Base-by-base conservation (phyloP, 805 yeast genomes). In the Isabelozyma gotoi region DNA sequence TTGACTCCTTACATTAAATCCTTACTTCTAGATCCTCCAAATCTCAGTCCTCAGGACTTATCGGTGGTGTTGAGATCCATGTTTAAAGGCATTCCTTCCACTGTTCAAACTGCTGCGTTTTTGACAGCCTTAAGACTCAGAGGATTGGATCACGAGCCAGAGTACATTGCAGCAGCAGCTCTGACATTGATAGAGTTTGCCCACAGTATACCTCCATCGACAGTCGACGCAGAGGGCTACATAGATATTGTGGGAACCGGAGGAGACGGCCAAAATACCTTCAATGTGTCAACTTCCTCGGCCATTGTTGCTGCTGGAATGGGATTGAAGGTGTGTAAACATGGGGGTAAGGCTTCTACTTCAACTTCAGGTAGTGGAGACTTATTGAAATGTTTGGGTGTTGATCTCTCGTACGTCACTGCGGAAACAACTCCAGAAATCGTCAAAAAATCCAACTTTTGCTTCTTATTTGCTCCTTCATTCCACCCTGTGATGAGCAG, bases 221-320 rank as follows among this genome's bases (percentile, higher is more conserved):
- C 57, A 1, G 76, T 78, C 11, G 78, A 76, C 33, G 54, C 67
- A 1, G 64, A 62, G 1, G 85, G 85, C 0, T 85, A 77, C 52
- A 74, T 85, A 5, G 99, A 94, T 62, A 88, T 94, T 21, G 99
- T 94, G 5, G 99, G 99, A 1, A 94, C 99, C 0, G 99, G 99
- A 19, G 99, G 99, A 12, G 99, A 94, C 60, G 97, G 97, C 2
- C 96, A 94, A 59, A 85, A 94, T 60, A 94, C 99, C 0, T 94
- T 94, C 70, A 94, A 94, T 55, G 99, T 94, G 2, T 85, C 96
- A 12, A 94, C 99, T 0, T 88, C 97, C 2, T 75, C 97, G 1
- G 97, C 97, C 1, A 89, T 94, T 38, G 90, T 94, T 2, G 94
- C 90, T 0, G 88, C 98, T 0, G 99, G 99, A 6, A 85, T 89